Evolutionary conservation across 2,329 filamentous ascomycete genomes (phyloP), one percentile per base, ranked within the genome.

Genomic region (Trichoderma harzianum): DNA sequence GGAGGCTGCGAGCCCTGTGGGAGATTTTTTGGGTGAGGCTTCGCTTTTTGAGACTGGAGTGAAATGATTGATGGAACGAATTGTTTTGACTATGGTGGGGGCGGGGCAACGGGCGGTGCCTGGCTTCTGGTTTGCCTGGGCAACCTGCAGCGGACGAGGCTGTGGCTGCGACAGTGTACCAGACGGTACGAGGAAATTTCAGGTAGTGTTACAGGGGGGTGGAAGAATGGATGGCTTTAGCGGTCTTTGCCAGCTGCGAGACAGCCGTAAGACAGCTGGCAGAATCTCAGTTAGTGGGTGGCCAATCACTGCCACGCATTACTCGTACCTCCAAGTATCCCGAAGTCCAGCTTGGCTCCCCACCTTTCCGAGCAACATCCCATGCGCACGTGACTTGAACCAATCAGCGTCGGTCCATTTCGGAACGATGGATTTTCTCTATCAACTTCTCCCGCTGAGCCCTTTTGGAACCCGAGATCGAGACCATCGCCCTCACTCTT

Each of bases 331-430:
- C 18, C 43, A 47, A 47, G 18, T 47, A n/a, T n/a, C 64, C 47
- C 47, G 21, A 24, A 18, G 51, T 36, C 34, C 55, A 47, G 28
- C 53, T 16, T n/a, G 53, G 32, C 51, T 51, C 63, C 60, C 64
- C 69, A 65, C 61, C 66, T 32, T 53, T 34, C 71, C 71, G 55
- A 53, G 58, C 34, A 72, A 72, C 58, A 69, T 69, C 65, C 60
- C 66, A 68, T 53, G 66, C 11, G 14, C 81, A 82, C 81, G 80
- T 83, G 81, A 82, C 75, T 60, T 39, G 28, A 68, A 73, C 82
- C 82, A 83, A 83, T 83, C 80, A 83, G 80, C 80, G 74, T 77
- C 79, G 79, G 80, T 75, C 81, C 80, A 83, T 83, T 83, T 82
- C 79, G 80, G 80, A 82, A 80, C 80, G 78, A 78, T 82, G 77